Evolutionary conservation across 140 eudicot species (phyloP).

Genomic region (Oenanthe javanica): DNA sequence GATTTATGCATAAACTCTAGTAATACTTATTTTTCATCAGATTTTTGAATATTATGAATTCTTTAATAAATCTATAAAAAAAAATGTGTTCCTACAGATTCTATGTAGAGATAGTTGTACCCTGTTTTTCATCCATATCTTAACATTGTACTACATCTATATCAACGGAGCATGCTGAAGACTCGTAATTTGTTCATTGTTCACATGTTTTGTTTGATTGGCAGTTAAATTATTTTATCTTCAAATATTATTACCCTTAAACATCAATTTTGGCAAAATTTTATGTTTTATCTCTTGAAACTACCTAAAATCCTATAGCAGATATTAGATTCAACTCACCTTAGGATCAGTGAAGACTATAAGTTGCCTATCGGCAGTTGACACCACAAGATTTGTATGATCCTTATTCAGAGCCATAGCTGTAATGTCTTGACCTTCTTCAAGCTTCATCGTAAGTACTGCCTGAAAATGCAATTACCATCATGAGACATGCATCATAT

Average conservation of each 20-base stretch:
- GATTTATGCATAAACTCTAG: background rate
- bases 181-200: background rate
- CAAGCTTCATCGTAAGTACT: conserved; percentile 53
- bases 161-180: background rate
- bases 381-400: conserved; percentile 89
- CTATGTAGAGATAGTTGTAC: background rate
- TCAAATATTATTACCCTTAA: too few relatives aligned
- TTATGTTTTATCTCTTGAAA: background rate
- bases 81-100: background rate
- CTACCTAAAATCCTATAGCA: conserved; percentile 5
- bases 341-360: conserved; percentile 92
- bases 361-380: conserved; percentile 81
- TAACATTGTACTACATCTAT: background rate
- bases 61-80: background rate
- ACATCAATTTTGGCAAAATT: background rate
- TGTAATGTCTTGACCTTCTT: conserved; percentile 71
- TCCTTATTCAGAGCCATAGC: conserved; percentile 76
- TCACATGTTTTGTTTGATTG: background rate
- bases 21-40: background rate
- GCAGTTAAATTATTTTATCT: background rate
- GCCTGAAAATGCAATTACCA: conserved; percentile 40
- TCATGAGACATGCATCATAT: conserved; percentile 13
- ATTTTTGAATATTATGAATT: too few relatives aligned
- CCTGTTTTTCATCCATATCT: background rate
- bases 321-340: conserved; percentile 48